phyloP scores from a whole-genome alignment of 2,329 filamentous ascomycete genomes.

The Paramyrothecium roridum region DNA sequence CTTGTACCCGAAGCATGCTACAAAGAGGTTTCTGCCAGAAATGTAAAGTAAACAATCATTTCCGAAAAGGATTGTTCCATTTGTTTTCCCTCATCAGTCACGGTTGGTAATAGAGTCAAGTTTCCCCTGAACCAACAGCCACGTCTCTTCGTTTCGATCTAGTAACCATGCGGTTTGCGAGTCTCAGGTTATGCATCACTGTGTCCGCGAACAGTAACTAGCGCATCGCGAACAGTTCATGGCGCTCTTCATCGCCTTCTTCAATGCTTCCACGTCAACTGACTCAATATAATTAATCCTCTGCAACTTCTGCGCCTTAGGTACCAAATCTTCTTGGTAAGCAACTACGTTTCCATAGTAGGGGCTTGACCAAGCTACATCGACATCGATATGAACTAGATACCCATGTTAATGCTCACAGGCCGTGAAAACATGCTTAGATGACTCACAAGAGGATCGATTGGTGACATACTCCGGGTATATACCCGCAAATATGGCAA shows the following conservation, averaged over 20 bases:
- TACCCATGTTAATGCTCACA: background rate
- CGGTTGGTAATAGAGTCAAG: no score
- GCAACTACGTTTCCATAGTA: constrained; percentile 3
- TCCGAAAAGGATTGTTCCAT: no score
- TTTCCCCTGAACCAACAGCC: no score
- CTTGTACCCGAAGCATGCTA: no score
- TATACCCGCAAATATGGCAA: background rate
- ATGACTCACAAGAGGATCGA: constrained; percentile 1
- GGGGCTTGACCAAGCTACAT: constrained; percentile 1
- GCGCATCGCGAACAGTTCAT: background rate
- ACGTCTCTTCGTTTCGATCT: no score
- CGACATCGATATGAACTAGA: constrained; percentile 3
- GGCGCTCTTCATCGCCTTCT: background rate
- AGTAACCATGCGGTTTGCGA: no score
- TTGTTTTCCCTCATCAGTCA: no score
- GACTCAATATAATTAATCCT: background rate
- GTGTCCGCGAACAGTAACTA: background rate
- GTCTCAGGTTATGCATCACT: no score
- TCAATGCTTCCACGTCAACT: background rate
- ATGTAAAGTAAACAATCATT: no score
- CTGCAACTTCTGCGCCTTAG: background rate
- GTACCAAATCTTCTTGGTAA: background rate
- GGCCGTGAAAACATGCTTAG: no score
- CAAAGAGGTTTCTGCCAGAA: no score
- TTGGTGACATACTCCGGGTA: constrained; percentile 2